Base-by-base conservation (phyloP, 2,329 filamentous ascomycete species). In the Myrmaecium sp. region DNA sequence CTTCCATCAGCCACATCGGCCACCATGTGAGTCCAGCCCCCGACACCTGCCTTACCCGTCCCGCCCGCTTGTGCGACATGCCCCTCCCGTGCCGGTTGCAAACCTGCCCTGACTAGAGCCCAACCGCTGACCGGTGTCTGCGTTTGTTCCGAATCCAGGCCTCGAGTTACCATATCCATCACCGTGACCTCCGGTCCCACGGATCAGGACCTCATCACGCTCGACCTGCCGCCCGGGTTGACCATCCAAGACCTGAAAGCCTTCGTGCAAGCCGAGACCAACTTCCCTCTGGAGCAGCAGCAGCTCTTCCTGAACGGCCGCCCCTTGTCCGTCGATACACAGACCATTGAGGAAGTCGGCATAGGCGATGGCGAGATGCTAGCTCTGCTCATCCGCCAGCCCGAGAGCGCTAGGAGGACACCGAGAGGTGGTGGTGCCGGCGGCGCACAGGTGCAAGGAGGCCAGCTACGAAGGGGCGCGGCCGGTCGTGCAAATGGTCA, bases 361-460 rank as follows among this genome's bases (percentile, higher is more conserved):
- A 77, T 98, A 41, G 69, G 63, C 25, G 81, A 95, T 54, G 82
- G 82, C 29, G 89, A 94, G 45, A 84, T 98, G 79, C 60, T 98
- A 36, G 82, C 79, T 16, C 67, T 95, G 39, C 78, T 92, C 47
- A 75, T 93, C 38, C 48, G 47, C 31, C 39, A 38, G 30, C 47
- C 31, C 31, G 42, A 27, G 31, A 23, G 13, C 22, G n/a, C n/a
- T n/a, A n/a, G n/a, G n/a, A n/a, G n/a, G n/a, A n/a, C n/a, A n/a
- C n/a, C n/a, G n/a, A n/a, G 8, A 9, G 14, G 10, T 30, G 11
- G 25, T 22, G 6, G 12, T 25, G 6, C 7, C 24, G 26, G 22
- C 15, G 21, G 29, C 24, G 26, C 20, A 26, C 17, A 17, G 27
- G 43, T 32, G 28, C 54, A 48, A 22, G 30, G 13, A 26, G 34